A percentile compares a stretch with the other conserved stretches of the same genome.
These are phyloP conservation scores for Pyrus bretschneideri DNA, from an alignment of 306 rosid species.

Conservation along the genomic window DNA sequence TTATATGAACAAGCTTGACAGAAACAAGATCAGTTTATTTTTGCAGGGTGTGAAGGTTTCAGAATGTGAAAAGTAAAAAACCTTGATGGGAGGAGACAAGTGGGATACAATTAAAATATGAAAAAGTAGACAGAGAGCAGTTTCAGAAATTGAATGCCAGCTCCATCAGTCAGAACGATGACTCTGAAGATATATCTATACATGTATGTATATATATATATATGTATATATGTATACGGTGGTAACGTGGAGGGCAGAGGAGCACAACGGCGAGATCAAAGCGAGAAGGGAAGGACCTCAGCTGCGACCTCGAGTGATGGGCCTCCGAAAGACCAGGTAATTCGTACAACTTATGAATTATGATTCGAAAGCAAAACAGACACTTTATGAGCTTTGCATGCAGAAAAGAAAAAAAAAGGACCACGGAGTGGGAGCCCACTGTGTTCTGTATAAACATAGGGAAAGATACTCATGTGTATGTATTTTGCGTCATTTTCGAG, in stretches of 20 bases:
- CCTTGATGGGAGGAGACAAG: conserved; percentile 25
- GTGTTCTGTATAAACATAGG: too few relatives aligned
- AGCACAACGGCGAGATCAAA: neutral
- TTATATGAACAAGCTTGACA: neutral
- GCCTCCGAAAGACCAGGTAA: conserved; percentile 7
- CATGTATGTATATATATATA: neutral
- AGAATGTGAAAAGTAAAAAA: neutral
- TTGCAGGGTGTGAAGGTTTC: neutral
- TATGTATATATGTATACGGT: conserved; percentile 8
- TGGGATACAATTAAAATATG: neutral
- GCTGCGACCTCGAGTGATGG: neutral
- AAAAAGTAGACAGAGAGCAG: conserved; percentile 2
- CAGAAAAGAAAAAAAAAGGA: neutral
- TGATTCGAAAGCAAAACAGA: neutral
- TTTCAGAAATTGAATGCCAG: conserved; percentile 63
- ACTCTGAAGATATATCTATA: neutral
- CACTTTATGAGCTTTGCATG: neutral
- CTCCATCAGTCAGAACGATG: conserved; percentile 35
- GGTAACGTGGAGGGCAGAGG: neutral
- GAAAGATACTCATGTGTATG: neutral
- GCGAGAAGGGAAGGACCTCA: neutral
- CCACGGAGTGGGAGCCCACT: neutral
- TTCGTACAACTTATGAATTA: neutral
- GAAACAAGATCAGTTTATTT: neutral
- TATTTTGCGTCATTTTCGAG: too few relatives aligned